Conservation (phyloP, 2,329 filamentous ascomycete genomes). For the Ophiosphaerella narmari region DNA sequence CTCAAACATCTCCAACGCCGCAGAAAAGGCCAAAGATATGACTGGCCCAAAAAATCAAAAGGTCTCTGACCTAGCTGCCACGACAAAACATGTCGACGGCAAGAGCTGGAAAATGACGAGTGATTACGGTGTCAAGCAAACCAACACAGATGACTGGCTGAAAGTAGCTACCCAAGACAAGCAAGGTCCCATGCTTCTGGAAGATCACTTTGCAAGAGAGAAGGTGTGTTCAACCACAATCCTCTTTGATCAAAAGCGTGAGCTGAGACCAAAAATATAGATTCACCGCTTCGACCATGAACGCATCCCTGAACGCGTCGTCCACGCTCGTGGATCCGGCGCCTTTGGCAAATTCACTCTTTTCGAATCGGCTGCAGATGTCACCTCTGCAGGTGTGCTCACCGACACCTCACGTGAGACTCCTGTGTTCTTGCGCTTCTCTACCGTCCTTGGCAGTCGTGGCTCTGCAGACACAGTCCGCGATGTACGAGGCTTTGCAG, state of each 20-base stretch:
- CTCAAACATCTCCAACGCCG: conserved; percentile 26
- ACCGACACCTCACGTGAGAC: conserved; percentile 62
- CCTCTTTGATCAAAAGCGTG: too few species aligned
- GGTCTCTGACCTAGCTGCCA: conserved; percentile 62
- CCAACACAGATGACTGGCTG: conserved; percentile 79
- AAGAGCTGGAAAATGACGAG: conserved; percentile 67
- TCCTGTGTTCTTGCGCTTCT: conserved; percentile 71
- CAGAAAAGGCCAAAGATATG: conserved; percentile 42
- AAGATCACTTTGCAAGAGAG: conserved; percentile 74
- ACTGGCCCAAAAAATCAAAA: conserved; percentile 55
- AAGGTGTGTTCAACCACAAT: conserved; percentile 58
- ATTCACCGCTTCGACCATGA: conserved; percentile 12
- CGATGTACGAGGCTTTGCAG: conserved; percentile 75
- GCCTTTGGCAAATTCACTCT: conserved; percentile 73
- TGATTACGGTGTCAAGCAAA: conserved; percentile 76
- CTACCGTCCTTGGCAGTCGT: conserved; percentile 71
- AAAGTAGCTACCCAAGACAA: conserved; percentile 65
- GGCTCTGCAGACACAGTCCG: conserved; percentile 72
- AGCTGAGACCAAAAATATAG: too few species aligned
- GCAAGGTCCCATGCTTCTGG: conserved; percentile 69
- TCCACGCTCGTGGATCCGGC: conserved; percentile 70
- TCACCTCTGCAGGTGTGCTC: conserved; percentile 71
- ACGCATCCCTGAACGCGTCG: conserved; percentile 58
- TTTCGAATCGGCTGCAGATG: conserved; percentile 66
- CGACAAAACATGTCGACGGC: conserved; percentile 63